These are phyloP conservation scores for Microcera coccophila DNA, from an alignment of 2,329 filamentous ascomycete species.

Conservation along the genomic window DNA sequence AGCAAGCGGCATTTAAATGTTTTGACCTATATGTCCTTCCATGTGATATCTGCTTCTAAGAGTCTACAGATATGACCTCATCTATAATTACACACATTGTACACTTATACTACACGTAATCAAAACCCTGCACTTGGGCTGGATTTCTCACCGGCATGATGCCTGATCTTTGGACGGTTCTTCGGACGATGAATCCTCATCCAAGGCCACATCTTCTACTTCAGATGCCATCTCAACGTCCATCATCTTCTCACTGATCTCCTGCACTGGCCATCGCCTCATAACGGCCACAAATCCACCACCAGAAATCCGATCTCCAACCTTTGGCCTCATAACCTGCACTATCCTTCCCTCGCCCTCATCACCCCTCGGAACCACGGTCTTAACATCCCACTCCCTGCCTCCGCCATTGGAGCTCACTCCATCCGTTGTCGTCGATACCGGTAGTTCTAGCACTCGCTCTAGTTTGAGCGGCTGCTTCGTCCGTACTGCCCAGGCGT, in stretches of 20 bases:
- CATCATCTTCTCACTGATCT: conserved; percentile 7
- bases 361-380: conserved; percentile 34
- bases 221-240: conserved; percentile 9
- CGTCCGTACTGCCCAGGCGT: conserved; percentile 44
- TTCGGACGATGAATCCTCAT: neutral
- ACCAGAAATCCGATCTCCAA: conserved; percentile 37
- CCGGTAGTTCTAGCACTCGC: conserved; percentile 55
- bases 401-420: conserved; percentile 49
- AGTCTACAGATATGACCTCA: neutral
- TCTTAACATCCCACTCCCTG: conserved; percentile 61
- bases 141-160: neutral
- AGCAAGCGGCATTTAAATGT: conserved; percentile 29
- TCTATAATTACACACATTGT: neutral
- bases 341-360: conserved; percentile 24
- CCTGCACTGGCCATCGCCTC: conserved; percentile 29
- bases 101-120: neutral
- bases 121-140: no score
- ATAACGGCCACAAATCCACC: conserved; percentile 41
- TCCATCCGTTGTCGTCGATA: conserved; percentile 36
- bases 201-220: neutral
- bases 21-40: no score
- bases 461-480: conserved; percentile 54
- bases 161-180: neutral
- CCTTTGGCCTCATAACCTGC: conserved; percentile 41
- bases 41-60: no score